Percentiles rank a stretch among this genome's conserved stretches.
Evolutionary conservation across 2,329 filamentous ascomycete genomes (phyloP).

Genomic region (Claviceps digitariae): DNA sequence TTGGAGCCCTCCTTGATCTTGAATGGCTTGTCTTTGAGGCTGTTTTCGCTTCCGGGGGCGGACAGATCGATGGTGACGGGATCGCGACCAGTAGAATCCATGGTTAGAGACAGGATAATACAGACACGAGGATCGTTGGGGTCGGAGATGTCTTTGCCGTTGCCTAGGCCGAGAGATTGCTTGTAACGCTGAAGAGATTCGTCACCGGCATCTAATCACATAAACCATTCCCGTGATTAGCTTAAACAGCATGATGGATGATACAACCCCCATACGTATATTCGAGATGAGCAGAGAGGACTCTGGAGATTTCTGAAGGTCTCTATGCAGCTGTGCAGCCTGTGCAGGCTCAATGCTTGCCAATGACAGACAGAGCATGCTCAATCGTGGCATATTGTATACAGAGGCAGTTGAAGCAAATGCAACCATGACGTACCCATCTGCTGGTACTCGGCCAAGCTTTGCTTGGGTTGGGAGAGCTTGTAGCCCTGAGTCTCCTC

Average conservation of each 20-base stretch:
- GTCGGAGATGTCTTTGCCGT: conserved; percentile 58
- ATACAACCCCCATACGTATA: neutral
- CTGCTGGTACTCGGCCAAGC: conserved; percentile 82
- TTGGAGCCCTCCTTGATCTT: conserved; percentile 90
- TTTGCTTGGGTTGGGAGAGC: conserved; percentile 94
- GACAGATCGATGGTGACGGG: conserved; percentile 86
- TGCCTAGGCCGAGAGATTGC: conserved; percentile 78
- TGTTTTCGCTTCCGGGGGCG: conserved; percentile 55
- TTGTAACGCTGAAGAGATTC: conserved; percentile 97
- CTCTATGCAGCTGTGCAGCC: neutral
- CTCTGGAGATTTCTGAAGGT: neutral
- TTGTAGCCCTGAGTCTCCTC: conserved; percentile 94
- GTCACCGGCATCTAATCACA: conserved; percentile 49
- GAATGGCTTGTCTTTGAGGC: conserved; percentile 85
- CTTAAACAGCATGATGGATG: neutral
- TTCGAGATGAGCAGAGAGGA: neutral
- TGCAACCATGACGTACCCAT: conserved; percentile 52
- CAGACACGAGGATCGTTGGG: conserved; percentile 76
- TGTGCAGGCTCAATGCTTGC: neutral
- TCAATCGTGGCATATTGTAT: neutral
- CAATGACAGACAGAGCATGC: neutral
- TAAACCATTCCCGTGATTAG: neutral
- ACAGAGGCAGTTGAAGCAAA: neutral
- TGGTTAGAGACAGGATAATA: conserved; percentile 81
- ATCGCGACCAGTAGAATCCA: conserved; percentile 68